phyloP scores from a whole-genome alignment of 1,284 basidiomycete genomes.

The Coniophora puteana region DNA sequence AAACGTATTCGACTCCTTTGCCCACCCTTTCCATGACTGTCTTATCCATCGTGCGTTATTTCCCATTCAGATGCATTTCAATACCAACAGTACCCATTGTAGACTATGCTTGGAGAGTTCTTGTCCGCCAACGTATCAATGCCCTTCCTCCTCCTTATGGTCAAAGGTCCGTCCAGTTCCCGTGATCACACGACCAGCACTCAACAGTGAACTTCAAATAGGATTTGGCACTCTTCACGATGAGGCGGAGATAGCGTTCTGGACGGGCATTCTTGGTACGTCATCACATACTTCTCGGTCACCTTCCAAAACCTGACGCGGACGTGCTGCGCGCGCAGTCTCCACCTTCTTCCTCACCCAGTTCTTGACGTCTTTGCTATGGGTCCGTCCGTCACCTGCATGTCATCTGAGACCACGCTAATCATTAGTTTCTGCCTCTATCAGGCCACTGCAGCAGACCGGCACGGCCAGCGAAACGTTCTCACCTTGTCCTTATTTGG shows the following conservation, averaged over 20 bases:
- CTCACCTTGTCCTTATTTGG: constrained; percentile 84
- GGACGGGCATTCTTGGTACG: constrained; percentile 78
- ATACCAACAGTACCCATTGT: constrained; percentile 13
- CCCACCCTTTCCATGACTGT: constrained; percentile 89
- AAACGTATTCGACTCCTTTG: constrained; percentile 72
- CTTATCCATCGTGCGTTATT: constrained; percentile 74
- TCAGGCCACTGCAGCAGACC: constrained; percentile 91
- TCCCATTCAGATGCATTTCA: not conserved
- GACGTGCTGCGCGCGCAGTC: constrained; percentile 38
- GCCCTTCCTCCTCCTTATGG: constrained; percentile 90
- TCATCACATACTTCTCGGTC: constrained; percentile 7
- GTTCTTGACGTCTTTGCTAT: constrained; percentile 91
- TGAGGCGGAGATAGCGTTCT: constrained; percentile 79
- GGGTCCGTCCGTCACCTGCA: constrained; percentile 62
- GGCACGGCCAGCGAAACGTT: constrained; percentile 84
- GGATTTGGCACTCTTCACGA: constrained; percentile 63
- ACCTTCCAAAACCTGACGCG: constrained; percentile 9
- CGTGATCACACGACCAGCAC: too few species aligned
- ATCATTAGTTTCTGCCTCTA: constrained; percentile 5
- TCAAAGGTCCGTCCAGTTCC: constrained; percentile 57
- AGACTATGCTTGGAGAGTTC: constrained; percentile 94
- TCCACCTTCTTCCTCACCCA: constrained; percentile 82
- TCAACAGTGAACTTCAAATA: constrained; percentile 19
- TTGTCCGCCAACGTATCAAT: constrained; percentile 88
- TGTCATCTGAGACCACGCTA: constrained; percentile 2